Evolutionary conservation across 768 basidiomycete species (phyloP), one percentile per base, ranked within the genome.

Genomic region (Panus rudis): DNA sequence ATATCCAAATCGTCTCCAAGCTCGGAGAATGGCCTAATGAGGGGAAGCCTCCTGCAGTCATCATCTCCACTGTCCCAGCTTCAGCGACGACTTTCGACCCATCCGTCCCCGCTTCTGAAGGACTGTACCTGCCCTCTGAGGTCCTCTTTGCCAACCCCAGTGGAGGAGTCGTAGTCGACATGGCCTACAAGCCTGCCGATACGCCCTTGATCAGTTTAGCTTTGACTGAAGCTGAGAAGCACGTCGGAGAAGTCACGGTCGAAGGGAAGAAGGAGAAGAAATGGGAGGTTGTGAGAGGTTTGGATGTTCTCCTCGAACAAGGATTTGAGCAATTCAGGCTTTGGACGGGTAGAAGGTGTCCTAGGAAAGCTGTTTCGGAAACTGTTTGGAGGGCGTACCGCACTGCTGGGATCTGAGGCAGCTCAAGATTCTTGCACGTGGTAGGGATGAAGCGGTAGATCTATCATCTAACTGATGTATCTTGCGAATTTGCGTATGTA

Each of bases 141-240:
- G 56, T 96, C 17, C 84, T 91, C 51, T 60, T 64, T 2, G 72
- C 75, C 48, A 62, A 58, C 7, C 60, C 64, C 32, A 68, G 71
- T n/a, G 84, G 83, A 1, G 80, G 80, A 3, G 75, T 86, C 3
- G 83, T 92, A 10, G 72, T 98, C 10, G 96, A 99, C 53, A 87
- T 96, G 84, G 92, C 93, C 16, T 98, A 97, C 61, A 83, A 83
- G 52, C 96, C 93, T 0, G 76, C 82, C 3, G 73, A 79, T 52
- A 98, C 94, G 12, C 83, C 92, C 0, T 61, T 99, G 42, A 64
- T 97, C 20, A 58, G 61, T 41, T 63, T 94, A 12, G 92, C 90
- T 4, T n/a, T n/a, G n/a, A n/a, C n/a, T n/a, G n/a, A n/a, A n/a
- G n/a, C n/a, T n/a, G n/a, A n/a, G n/a, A n/a, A n/a, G n/a, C n/a